phyloP scores from a whole-genome alignment of 345 rosid genomes.

The Acer saccharum region DNA sequence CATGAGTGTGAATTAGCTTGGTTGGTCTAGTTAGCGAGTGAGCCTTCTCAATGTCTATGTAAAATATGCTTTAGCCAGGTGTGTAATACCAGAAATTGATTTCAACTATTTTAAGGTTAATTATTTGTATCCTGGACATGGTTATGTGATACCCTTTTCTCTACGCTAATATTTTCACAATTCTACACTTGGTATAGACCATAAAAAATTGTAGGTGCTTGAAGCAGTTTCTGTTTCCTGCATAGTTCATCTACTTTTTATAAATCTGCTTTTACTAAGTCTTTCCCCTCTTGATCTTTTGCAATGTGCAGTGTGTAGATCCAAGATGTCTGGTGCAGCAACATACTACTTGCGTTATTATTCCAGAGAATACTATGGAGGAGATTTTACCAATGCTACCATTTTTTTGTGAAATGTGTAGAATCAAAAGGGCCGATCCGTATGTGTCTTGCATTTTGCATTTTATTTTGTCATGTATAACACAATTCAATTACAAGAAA shows the following conservation, averaged over 20 bases:
- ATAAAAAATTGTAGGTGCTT: constrained; percentile 1
- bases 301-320: constrained; percentile 38
- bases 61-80: no score
- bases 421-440: constrained; percentile 48
- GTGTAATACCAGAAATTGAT: neutral
- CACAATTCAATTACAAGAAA: neutral
- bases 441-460: constrained; percentile 24
- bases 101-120: no score
- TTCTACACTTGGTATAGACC: neutral
- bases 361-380: constrained; percentile 32
- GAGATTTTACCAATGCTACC: constrained; percentile 21
- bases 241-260: neutral
- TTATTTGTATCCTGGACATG: neutral
- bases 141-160: neutral
- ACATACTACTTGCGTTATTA: constrained; percentile 39
- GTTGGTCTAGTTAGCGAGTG: neutral
- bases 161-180: neutral
- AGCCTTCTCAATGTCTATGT: neutral
- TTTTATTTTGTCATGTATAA: neutral
- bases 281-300: constrained; percentile 6
- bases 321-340: constrained; percentile 39
- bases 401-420: constrained; percentile 42
- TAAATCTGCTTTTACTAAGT: constrained; percentile 1
- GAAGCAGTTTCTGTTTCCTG: neutral
- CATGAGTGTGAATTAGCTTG: neutral